Base-by-base conservation (phyloP, 495 filamentous ascomycete genomes). In the Neurospora sp. region DNA sequence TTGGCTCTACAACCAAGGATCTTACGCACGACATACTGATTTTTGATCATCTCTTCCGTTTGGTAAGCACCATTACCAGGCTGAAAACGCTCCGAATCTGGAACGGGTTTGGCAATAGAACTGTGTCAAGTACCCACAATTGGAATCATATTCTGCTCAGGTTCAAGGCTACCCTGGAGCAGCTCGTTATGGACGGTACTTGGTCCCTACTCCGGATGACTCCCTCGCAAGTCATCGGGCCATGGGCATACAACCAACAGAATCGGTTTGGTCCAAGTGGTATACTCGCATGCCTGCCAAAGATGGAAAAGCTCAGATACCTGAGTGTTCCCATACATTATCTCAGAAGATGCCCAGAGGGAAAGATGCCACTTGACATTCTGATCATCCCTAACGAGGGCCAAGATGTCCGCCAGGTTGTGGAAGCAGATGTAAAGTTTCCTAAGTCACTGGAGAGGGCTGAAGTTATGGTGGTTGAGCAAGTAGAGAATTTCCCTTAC, bases 121-220 rank as follows among this genome's bases (percentile, higher is more conserved):
- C n/a, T 11, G 0, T 0, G 1, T 11, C n/a, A 2, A 0, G 0
- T 0, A 11, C 3, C 9, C 9, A 23, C 18, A 20, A 23, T 4
- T 49, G 8, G 44, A 49, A 49, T 3, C 0, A 11, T 0, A 0
- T 49, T 11, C 44, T 49, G 1, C 44, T 5, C 44, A 49, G 2
- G 4, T 54, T 54, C 1, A 54, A 23, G 3, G 1, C 1, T 1
- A 54, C 46, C 20, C 46, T 54, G 46, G 46, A 54, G 46, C n/a
- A 54, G 20, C 20, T 54, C 3, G n/a, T 20, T 4, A 2, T 54
- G 46, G 20, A 12, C 12, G 46, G 46, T 20, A 0, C 46, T 54
- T 0, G 46, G 42, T 10, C 42, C 18, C 42, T 46, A 1, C 42
- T 46, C 18, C 10, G 5, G 3, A 54, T 12, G 4, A 11, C 46